Evolutionary conservation across 805 yeast genomes (phyloP), one percentile per base, ranked within the genome.

Genomic region (Yamadazyma insecticola): DNA sequence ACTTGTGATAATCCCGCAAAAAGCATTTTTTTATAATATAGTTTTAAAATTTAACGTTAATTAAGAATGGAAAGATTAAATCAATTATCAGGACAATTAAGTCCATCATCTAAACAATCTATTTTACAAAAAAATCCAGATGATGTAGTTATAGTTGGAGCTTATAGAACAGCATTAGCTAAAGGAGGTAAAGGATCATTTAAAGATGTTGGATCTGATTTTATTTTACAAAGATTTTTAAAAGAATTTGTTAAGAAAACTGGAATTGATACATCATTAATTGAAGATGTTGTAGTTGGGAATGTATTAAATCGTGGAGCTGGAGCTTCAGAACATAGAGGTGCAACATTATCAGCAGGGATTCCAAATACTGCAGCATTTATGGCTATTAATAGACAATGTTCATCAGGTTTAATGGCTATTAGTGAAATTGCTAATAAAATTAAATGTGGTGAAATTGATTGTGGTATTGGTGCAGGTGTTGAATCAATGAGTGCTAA

Each of bases 271-370:
- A 56, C 60, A 18, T 41, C 47, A 35, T 52, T 76, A 43, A 78
- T 90, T 39, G 95, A 82, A 47, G 97, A 90, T 50, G 80, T 90
- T 36, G 81, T 81, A 19, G 80, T 86, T 41, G 97, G 97, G 45
- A 90, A 90, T 57, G 97, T 90, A 16, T 72, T 89, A 52, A 87
- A 89, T 64, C 74, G 76, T 28, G 96, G 95, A 30, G 94, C 97
- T 15, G 97, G 97, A 48, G 96, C 92, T 33, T 81, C 82, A 35
- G 97, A 89, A 62, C 95, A 86, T 62, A 72, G 97, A 47, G 96
- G 95, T 29, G 96, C 97, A 24, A 70, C 75, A 44, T 72, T 90
- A 36, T 92, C 89, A 13, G 94, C 97, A 8, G 97, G 96, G 22
- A 72, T 89, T 32, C 97, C 97, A 19, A 64, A 81, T 55, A 60